phyloP scores from a whole-genome alignment of 305 asterid species.

The Striga hermonthica region DNA sequence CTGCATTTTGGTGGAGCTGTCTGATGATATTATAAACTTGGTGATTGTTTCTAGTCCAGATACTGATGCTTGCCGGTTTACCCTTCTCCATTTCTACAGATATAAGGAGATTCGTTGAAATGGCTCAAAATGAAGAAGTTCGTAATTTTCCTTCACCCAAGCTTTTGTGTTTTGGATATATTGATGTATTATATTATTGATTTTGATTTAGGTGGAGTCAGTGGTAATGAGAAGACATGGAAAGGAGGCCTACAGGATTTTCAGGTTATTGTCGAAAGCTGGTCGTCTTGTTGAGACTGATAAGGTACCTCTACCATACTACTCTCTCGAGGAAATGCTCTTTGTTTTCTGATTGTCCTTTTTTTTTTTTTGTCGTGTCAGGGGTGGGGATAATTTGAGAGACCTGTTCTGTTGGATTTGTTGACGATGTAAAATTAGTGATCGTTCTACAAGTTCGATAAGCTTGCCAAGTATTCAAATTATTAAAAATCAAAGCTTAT shows the following conservation, averaged over 20 bases:
- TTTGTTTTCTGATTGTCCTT: not conserved
- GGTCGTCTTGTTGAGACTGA: conserved; percentile 57
- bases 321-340: conserved; percentile 1
- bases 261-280: conserved; percentile 61
- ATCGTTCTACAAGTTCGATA: no score
- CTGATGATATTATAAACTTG: conserved; percentile 6
- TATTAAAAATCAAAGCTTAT: no score
- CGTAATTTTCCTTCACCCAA: conserved; percentile 27
- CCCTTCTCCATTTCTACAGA: conserved; percentile 47
- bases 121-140: conserved; percentile 84
- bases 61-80: conserved; percentile 13
- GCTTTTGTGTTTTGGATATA: conserved; percentile 18
- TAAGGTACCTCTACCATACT: conserved; percentile 50
- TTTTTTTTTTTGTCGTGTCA: no score
- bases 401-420: no score
- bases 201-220: conserved; percentile 68
- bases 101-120: conserved; percentile 60
- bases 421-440: no score
- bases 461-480: no score
- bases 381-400: no score
- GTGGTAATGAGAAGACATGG: conserved; percentile 78
- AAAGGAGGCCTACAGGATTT: conserved; percentile 73
- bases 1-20: conserved; percentile 17
- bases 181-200: conserved; percentile 21
- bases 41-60: conserved; percentile 10